Percentiles rank a stretch among this genome's conserved stretches.
These are phyloP conservation scores for Fusarium drepaniforme DNA, from an alignment of 2,329 filamentous ascomycete genomes.

Conservation along the genomic window DNA sequence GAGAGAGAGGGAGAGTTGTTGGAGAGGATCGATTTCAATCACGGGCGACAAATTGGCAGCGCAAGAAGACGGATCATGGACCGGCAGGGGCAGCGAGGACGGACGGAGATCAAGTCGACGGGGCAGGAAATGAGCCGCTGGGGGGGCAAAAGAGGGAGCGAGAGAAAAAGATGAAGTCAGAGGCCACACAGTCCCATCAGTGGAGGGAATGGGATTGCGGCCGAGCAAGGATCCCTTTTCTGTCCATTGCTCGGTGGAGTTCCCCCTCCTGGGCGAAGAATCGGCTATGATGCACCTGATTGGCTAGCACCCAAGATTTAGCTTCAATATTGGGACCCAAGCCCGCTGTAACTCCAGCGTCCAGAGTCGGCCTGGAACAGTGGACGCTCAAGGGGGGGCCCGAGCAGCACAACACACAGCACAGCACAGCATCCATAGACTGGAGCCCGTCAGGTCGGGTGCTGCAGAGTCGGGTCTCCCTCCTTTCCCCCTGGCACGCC, in stretches of 20 bases:
- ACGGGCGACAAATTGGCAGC: not conserved
- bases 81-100: not conserved
- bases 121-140: slow-evolving; percentile 35
- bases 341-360: slow-evolving; percentile 3
- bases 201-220: not conserved
- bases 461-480: not conserved
- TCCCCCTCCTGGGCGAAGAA: not conserved
- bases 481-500: not conserved
- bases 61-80: not conserved
- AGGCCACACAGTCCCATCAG: not conserved
- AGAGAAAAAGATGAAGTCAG: slow-evolving; percentile 31
- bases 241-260: not conserved
- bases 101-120: slow-evolving; percentile 9
- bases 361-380: not conserved
- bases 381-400: not conserved
- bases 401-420: not conserved
- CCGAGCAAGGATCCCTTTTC: slow-evolving; percentile 3
- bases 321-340: not conserved
- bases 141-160: slow-evolving; percentile 3
- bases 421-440: not conserved
- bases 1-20: not conserved
- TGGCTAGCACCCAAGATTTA: not conserved
- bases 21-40: not conserved
- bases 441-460: slow-evolving; percentile 3
- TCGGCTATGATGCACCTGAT: not conserved